phyloP scores from a whole-genome alignment of 768 basidiomycete genomes.

The Rhizopogon vesiculosus region DNA sequence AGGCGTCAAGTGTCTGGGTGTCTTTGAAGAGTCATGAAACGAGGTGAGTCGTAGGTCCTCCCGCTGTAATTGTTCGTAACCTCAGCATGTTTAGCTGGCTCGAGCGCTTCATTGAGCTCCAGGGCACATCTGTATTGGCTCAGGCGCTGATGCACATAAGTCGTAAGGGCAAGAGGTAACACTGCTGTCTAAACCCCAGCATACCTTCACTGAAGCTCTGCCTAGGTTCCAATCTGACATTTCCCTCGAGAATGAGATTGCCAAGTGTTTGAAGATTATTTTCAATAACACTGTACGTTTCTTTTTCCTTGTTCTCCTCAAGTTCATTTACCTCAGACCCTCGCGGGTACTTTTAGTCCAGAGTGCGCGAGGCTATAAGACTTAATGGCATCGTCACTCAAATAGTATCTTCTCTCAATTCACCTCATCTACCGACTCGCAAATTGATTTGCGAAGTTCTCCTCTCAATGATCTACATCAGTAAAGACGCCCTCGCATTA shows the following conservation, averaged over 20 bases:
- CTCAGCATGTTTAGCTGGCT: constrained; percentile 60
- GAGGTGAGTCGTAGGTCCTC: constrained; percentile 42
- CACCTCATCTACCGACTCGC: constrained; percentile 73
- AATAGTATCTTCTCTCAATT: constrained; percentile 78
- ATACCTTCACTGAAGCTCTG: constrained; percentile 4
- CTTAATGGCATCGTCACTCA: constrained; percentile 72
- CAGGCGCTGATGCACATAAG: constrained; percentile 74
- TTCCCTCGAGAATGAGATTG: constrained; percentile 78
- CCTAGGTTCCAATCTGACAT: constrained; percentile 45
- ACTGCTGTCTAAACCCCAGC: background rate
- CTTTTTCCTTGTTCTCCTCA: background rate
- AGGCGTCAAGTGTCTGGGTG: constrained; percentile 70
- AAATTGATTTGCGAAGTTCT: constrained; percentile 78
- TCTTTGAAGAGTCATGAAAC: constrained; percentile 79
- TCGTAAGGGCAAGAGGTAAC: constrained; percentile 66
- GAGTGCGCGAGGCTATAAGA: constrained; percentile 67
- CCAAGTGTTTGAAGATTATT: constrained; percentile 82
- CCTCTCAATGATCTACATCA: constrained; percentile 64
- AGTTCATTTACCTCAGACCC: background rate
- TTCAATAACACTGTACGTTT: constrained; percentile 58
- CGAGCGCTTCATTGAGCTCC: constrained; percentile 64
- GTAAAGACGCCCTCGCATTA: constrained; percentile 54
- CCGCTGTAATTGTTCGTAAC: constrained; percentile 7
- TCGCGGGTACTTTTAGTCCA: constrained; percentile 38
- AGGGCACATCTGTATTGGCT: constrained; percentile 82